Conservation (phyloP, 2,329 filamentous ascomycete species). For the Aspergillus melleus region DNA sequence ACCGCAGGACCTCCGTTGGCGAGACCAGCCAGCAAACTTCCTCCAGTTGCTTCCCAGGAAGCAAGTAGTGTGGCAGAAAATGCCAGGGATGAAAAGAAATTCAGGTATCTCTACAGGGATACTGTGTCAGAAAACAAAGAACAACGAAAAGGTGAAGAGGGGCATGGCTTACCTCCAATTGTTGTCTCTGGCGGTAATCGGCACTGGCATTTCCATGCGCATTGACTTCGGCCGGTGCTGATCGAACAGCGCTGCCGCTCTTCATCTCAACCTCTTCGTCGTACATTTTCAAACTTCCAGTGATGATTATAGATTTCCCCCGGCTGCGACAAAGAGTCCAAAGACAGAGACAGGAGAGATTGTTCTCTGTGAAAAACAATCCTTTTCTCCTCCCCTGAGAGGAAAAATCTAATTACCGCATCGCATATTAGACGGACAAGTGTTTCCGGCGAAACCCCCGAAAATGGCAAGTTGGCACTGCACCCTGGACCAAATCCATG, state of each 20-base stretch:
- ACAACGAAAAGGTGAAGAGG: too few relatives aligned
- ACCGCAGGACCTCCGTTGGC: slow-evolving; percentile 36
- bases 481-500: neutral
- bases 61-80: slow-evolving; percentile 40
- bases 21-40: slow-evolving; percentile 25
- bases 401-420: neutral
- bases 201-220: slow-evolving; percentile 2
- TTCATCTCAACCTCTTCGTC: slow-evolving; percentile 12
- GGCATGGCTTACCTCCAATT: slow-evolving; percentile 10
- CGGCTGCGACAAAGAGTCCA: neutral
- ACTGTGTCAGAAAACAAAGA: neutral
- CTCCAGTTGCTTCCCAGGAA: slow-evolving; percentile 38
- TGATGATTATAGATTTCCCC: neutral
- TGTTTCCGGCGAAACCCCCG: neutral
- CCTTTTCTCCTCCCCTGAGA: neutral
- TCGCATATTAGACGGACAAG: neutral
- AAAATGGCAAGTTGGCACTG: neutral
- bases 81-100: slow-evolving; percentile 22
- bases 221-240: neutral
- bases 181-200: slow-evolving; percentile 15
- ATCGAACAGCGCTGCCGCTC: slow-evolving; percentile 13
- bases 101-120: neutral
- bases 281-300: neutral
- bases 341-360: neutral
- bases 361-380: neutral